These are phyloP conservation scores for Ogataea nakhonphanomensis DNA, from an alignment of 805 yeast genomes.

Conservation along the genomic window DNA sequence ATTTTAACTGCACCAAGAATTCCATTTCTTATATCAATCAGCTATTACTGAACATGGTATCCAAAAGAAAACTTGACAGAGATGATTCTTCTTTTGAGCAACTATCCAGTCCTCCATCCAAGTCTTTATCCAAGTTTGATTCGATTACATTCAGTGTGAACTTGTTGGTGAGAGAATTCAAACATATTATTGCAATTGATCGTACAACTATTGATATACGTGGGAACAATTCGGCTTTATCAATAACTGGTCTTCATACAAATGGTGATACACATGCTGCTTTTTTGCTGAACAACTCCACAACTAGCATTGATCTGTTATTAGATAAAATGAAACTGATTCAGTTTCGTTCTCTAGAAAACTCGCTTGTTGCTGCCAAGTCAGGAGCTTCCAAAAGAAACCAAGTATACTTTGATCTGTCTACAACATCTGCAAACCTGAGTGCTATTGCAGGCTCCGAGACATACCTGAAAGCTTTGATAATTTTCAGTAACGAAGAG, in stretches of 20 bases:
- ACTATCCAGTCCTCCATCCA: no score
- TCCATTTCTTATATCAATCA: slow-evolving; percentile 3
- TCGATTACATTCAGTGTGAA: slow-evolving; percentile 22
- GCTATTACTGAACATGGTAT: not conserved
- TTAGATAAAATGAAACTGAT: slow-evolving; percentile 14
- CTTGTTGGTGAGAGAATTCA: slow-evolving; percentile 18
- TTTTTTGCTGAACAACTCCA: slow-evolving; percentile 9
- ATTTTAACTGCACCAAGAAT: slow-evolving; percentile 11
- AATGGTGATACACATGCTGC: slow-evolving; percentile 23
- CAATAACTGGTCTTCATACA: slow-evolving; percentile 18
- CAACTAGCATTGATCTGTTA: not conserved
- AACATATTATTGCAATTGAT: slow-evolving; percentile 24
- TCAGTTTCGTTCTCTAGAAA: slow-evolving; percentile 15
- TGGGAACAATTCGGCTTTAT: slow-evolving; percentile 20
- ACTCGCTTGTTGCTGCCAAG: slow-evolving; percentile 16
- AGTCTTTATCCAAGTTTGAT: not conserved
- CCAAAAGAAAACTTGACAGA: not conserved
- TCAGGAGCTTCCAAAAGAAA: slow-evolving; percentile 24
- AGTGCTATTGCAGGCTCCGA: slow-evolving; percentile 23
- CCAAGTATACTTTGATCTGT: slow-evolving; percentile 18
- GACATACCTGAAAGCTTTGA: slow-evolving; percentile 19
- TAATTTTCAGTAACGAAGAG: slow-evolving; percentile 24
- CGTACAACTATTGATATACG: slow-evolving; percentile 13
- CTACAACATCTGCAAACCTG: slow-evolving; percentile 15
- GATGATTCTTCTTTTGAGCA: not conserved